Conservation (phyloP, 2,329 filamentous ascomycete genomes). For the Cadophora sp. region DNA sequence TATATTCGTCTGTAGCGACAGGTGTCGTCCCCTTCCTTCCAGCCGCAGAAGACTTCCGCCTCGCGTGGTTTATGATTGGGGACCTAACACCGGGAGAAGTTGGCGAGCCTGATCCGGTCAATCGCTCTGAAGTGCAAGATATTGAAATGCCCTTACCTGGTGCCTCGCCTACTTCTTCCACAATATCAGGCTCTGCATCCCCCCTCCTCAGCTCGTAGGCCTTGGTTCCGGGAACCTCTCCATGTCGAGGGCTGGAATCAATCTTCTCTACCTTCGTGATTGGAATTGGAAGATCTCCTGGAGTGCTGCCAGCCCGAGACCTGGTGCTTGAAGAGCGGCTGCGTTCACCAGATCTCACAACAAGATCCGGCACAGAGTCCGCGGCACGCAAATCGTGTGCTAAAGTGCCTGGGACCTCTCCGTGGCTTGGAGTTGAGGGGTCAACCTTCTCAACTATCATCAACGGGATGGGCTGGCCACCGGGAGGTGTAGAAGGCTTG, state of each 20-base stretch:
- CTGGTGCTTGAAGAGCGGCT: conserved; percentile 36
- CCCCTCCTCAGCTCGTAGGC: conserved; percentile 62
- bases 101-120: conserved; percentile 67
- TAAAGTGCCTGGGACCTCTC: conserved; percentile 66
- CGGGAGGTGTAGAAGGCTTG: conserved; percentile 34
- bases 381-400: conserved; percentile 61
- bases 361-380: conserved; percentile 67
- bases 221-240: conserved; percentile 66
- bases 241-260: conserved; percentile 62
- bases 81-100: conserved; percentile 58
- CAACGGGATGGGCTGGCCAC: conserved; percentile 57
- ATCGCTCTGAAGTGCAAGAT: conserved; percentile 54
- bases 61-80: conserved; percentile 48
- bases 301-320: conserved; percentile 42
- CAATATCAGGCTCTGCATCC: conserved; percentile 67
- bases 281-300: conserved; percentile 56
- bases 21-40: conserved; percentile 37
- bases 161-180: conserved; percentile 54
- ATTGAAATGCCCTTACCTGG: conserved; percentile 60
- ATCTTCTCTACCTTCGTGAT: conserved; percentile 65
- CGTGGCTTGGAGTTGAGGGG: conserved; percentile 59
- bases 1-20: conserved; percentile 62
- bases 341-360: conserved; percentile 49
- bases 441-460: conserved; percentile 65
- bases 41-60: conserved; percentile 45